Evolutionary conservation across 2,329 filamentous ascomycete genomes (phyloP), one percentile per base, ranked within the genome.

Genomic region (Aspergillus quadricinctus): DNA sequence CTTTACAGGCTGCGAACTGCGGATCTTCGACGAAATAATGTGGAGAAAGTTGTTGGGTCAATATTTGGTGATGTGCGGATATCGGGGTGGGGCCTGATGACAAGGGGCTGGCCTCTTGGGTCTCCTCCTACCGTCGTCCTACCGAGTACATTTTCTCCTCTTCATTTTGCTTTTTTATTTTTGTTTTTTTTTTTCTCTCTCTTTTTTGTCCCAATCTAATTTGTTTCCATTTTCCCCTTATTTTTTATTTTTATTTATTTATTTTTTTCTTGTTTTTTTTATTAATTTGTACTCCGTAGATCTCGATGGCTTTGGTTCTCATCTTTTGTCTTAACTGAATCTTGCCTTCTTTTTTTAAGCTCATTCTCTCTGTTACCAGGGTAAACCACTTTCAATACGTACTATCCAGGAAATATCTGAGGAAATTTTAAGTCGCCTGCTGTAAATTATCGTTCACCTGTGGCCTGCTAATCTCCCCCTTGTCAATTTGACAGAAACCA

Each of bases 1-100:
- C 60, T 64, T 66, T 66, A 67, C 64, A 52, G 58, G 59, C 61
- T 63, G 63, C 63, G 64, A 67, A 67, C 64, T 67, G 65, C 61
- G 65, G 65, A 67, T 67, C 65, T 63, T 66, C 63, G 57, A 64
- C 57, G 49, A 62, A 63, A 55, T 27, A 27, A 25, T 65, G 61
- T 64, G 63, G 64, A 65, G 65, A 64, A 60, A 57, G 60, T 62
- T 46, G 21, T 46, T 65, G 57, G 58, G 58, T 64, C 63, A 61
- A 64, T 63, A 61, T 62, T 62, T 61, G 58, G 61, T 57, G 59
- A 63, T 63, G 56, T 58, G 61, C 61, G 62, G 61, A 61, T 63
- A 64, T 65, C 59, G 56, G 45, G 57, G 61, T 64, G 64, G 61
- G 53, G 57, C 54, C 50, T 49, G 59, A 62, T 63, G 59, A 61